A percentile compares a stretch with the other conserved stretches of the same genome.
These are phyloP conservation scores for Monosporascus sp. DNA, from an alignment of 2,329 filamentous ascomycete species.

Conservation along the genomic window DNA sequence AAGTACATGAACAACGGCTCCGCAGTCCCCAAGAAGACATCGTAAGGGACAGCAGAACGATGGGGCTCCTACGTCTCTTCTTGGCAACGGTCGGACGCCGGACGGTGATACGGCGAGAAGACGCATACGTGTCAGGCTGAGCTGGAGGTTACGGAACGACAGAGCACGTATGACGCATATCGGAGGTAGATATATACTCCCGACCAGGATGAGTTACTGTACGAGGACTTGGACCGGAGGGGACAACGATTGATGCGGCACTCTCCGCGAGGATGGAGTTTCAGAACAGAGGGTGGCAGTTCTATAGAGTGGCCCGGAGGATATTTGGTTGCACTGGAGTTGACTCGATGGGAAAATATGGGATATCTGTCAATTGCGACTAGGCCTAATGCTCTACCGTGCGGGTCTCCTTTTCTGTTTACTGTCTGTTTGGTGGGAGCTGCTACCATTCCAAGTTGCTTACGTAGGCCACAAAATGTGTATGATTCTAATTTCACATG, in stretches of 20 bases:
- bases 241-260: neutral
- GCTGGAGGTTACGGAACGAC: neutral
- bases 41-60: constrained; percentile 32
- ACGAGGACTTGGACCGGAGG: neutral
- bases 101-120: constrained; percentile 14
- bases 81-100: constrained; percentile 10
- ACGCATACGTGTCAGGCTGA: constrained; percentile 5
- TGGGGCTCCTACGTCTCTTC: constrained; percentile 2
- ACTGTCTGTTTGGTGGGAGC: no score
- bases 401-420: neutral
- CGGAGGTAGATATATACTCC: no score
- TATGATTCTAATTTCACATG: no score
- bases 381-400: neutral
- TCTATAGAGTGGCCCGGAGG: neutral
- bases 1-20: constrained; percentile 58
- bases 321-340: no score
- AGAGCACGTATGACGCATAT: neutral
- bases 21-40: constrained; percentile 59
- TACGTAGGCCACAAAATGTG: no score
- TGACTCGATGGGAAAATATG: no score
- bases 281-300: neutral
- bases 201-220: neutral
- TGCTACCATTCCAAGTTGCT: no score
- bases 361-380: neutral
- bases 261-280: neutral